Evolutionary conservation across 2,329 filamentous ascomycete genomes (phyloP).

Genomic region (Ampelomyces quisqualis): DNA sequence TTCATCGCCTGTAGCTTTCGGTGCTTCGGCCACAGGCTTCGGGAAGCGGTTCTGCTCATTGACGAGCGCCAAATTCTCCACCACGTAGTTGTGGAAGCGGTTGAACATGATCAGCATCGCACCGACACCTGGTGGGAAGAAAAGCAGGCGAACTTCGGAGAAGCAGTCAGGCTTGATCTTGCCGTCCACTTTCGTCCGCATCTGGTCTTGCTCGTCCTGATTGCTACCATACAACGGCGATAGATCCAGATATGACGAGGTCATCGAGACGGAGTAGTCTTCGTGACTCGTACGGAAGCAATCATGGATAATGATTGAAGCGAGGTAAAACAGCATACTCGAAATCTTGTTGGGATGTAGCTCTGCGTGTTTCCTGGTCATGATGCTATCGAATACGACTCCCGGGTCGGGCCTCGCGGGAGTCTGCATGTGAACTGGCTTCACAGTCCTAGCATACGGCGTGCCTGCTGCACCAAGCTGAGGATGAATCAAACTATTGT

Average conservation of each 20-base stretch:
- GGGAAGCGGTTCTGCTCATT: slow-evolving; percentile 81
- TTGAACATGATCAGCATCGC: slow-evolving; percentile 68
- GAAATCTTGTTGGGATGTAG: slow-evolving; percentile 72
- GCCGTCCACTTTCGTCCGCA: slow-evolving; percentile 66
- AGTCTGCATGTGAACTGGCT: slow-evolving; percentile 57
- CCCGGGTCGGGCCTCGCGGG: slow-evolving; percentile 65
- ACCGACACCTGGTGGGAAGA: slow-evolving; percentile 69
- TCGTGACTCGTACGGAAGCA: slow-evolving; percentile 65
- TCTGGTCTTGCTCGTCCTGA: slow-evolving; percentile 63
- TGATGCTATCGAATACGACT: slow-evolving; percentile 66
- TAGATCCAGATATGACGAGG: slow-evolving; percentile 74
- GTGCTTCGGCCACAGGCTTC: slow-evolving; percentile 53
- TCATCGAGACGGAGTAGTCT: slow-evolving; percentile 64
- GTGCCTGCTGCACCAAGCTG: slow-evolving; percentile 64
- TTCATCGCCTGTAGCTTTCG: slow-evolving; percentile 47
- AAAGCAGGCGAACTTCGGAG: slow-evolving; percentile 63
- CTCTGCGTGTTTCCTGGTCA: slow-evolving; percentile 63
- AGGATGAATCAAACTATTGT: slow-evolving; percentile 62
- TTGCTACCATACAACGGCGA: slow-evolving; percentile 72
- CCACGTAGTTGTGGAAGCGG: slow-evolving; percentile 82
- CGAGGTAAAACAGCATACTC: slow-evolving; percentile 72
- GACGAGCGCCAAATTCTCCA: slow-evolving; percentile 75
- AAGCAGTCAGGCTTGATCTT: slow-evolving; percentile 72
- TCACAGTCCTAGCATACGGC: slow-evolving; percentile 69
- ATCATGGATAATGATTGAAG: slow-evolving; percentile 64